Evolutionary conservation across 257 asterid genomes (phyloP).

Genomic region (Solanum piurae): DNA sequence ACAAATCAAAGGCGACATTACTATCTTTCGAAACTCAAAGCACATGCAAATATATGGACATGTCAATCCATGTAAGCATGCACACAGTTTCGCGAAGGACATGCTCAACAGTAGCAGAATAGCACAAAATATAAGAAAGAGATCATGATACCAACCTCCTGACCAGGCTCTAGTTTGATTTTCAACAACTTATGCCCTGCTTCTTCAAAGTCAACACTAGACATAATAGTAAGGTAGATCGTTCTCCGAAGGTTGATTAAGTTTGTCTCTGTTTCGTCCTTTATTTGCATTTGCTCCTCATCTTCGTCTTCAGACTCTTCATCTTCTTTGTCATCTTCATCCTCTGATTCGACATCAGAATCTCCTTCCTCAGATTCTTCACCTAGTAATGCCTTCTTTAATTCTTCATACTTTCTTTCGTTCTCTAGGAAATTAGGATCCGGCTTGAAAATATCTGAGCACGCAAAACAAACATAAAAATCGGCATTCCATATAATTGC

Average conservation of each 20-base stretch:
- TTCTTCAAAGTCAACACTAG: slow-evolving; percentile 93
- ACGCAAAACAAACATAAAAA: not conserved
- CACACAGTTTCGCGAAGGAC: not conserved
- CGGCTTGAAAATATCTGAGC: slow-evolving; percentile 70
- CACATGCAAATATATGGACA: not conserved
- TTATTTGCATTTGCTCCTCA: slow-evolving; percentile 73
- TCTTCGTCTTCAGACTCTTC: slow-evolving; percentile 78
- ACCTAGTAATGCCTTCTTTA: slow-evolving; percentile 79
- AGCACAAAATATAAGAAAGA: not conserved
- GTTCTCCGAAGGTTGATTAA: slow-evolving; percentile 83
- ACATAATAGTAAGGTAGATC: slow-evolving; percentile 86
- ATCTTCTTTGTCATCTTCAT: slow-evolving; percentile 62
- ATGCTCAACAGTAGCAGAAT: not conserved
- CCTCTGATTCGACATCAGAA: slow-evolving; percentile 51
- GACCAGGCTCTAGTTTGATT: slow-evolving; percentile 93
- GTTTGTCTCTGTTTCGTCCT: slow-evolving; percentile 88
- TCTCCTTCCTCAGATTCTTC: slow-evolving; percentile 76
- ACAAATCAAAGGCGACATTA: not conserved
- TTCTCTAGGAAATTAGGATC: slow-evolving; percentile 77
- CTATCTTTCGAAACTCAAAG: not conserved
- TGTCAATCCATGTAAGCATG: not conserved
- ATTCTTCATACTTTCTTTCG: slow-evolving; percentile 73
- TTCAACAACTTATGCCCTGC: slow-evolving; percentile 85
- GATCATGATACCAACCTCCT: slow-evolving; percentile 48
- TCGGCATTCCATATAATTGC: not conserved